These are phyloP conservation scores for Hymenochaete sp. DNA, from an alignment of 1,284 basidiomycete species.

Conservation along the genomic window DNA sequence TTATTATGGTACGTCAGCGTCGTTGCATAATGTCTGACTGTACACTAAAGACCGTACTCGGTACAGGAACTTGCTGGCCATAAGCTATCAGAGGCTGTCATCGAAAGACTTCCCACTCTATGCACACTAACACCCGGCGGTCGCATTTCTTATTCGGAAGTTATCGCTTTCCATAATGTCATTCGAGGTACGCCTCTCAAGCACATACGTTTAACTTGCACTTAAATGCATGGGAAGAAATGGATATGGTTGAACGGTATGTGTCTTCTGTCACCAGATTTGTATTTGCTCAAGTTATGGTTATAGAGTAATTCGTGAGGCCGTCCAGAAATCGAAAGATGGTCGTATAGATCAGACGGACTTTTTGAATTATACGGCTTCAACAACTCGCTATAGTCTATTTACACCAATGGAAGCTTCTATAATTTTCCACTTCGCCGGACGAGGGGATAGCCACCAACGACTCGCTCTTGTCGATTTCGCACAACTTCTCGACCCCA, in stretches of 20 bases:
- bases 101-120: constrained; percentile 82
- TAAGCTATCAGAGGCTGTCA: constrained; percentile 86
- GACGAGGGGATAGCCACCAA: constrained; percentile 59
- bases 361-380: constrained; percentile 68
- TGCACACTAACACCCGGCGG: constrained; percentile 82
- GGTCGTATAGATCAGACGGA: constrained; percentile 83
- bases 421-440: constrained; percentile 94
- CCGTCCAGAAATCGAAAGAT: constrained; percentile 83
- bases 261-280: constrained; percentile 18
- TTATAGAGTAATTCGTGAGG: constrained; percentile 70
- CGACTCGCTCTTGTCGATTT: constrained; percentile 82
- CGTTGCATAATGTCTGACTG: neutral
- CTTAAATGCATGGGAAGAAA: constrained; percentile 44
- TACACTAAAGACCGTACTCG: neutral
- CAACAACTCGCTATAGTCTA: constrained; percentile 77
- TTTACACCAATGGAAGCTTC: constrained; percentile 95
- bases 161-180: constrained; percentile 92
- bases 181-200: constrained; percentile 50
- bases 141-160: constrained; percentile 90
- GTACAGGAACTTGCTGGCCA: constrained; percentile 85
- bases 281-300: constrained; percentile 15
- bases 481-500: constrained; percentile 79
- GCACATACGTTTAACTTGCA: constrained; percentile 13
- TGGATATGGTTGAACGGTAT: constrained; percentile 90
- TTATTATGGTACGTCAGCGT: constrained; percentile 64